Evolutionary conservation across 2,329 filamentous ascomycete species (phyloP), one percentile per base, ranked within the genome.

Genomic region (Helotiales sp.): DNA sequence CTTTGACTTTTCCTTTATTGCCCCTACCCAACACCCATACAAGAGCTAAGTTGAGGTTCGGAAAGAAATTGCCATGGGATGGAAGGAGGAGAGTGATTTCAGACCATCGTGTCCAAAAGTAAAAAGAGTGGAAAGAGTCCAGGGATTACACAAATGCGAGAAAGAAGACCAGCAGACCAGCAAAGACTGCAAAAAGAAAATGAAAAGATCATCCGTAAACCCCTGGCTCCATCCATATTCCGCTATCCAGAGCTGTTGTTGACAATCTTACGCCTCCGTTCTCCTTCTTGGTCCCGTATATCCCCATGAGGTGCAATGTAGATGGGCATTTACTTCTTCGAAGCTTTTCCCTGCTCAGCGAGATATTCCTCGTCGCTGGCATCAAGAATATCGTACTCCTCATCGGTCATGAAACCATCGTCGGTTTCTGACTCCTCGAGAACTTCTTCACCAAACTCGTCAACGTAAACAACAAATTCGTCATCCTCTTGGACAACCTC

Each of bases 311-410:
- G 54, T 57, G 53, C 49, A 24, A 34, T 24, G 36, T 46, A 42
- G 34, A 34, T 49, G 44, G 55, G 24, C 17, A 34, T 59, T 61
- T 66, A 69, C 59, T 71, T 70, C 60, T 64, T 68, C 19, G 58
- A 56, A 38, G 54, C 55, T 57, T 70, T 69, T 13, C 52, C 63
- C 36, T 81, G 78, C 67, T 84, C 84, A 61, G 81, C 80, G 52
- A 85, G 73, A 65, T 83, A 88, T 72, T 98, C 93, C 73, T 96
- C 90, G 66, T 98, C 93, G 58, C 91, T 96, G 42, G 92, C 93
- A 76, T 97, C 92, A 46, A 98, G 85, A 64, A 98, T 93, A 69
- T 99, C 95, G 73, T 98, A 99, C 76, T 99, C 95, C 73, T 98
- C 95, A 63, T 99, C 95, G 0, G 95, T 98, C 79, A 96, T 77